Evolutionary conservation across 148 eudicot genomes (phyloP).

Genomic region (Fagopyrum esculentum): DNA sequence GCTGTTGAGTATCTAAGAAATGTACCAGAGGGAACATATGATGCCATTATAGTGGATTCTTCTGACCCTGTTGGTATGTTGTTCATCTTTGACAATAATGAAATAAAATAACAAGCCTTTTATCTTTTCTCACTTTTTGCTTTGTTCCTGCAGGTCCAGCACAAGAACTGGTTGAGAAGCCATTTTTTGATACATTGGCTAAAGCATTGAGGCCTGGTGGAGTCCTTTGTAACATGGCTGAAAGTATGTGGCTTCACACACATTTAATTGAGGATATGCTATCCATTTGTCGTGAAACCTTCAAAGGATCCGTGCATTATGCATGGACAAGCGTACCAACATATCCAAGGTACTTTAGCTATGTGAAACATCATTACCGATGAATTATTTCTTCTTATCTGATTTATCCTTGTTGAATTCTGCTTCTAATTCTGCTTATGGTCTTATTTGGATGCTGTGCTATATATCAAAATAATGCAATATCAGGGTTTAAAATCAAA

Average conservation of each 20-base stretch:
- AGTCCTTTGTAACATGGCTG: constrained; percentile 97
- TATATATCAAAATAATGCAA: too few relatives aligned
- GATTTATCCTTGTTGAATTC: not conserved
- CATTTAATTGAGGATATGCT: constrained; percentile 90
- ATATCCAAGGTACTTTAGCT: constrained; percentile 74
- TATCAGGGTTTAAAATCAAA: too few relatives aligned
- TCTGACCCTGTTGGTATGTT: constrained; percentile 96
- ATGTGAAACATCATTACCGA: not conserved
- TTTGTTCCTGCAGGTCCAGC: constrained; percentile 64
- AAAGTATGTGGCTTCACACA: constrained; percentile 98
- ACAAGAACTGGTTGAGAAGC: constrained; percentile 82
- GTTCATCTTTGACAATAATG: not conserved
- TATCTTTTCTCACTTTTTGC: not conserved
- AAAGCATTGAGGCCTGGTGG: constrained; percentile 97
- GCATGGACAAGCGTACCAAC: constrained; percentile 99
- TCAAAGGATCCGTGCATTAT: constrained; percentile 87
- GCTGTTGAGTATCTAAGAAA: constrained; percentile 66
- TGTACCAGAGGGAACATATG: constrained; percentile 72
- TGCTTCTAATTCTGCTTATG: not conserved
- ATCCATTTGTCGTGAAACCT: constrained; percentile 59
- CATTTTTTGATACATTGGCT: constrained; percentile 81
- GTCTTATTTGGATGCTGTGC: not conserved
- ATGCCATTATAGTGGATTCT: constrained; percentile 91
- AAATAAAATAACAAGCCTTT: not conserved
- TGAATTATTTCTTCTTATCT: not conserved